A percentile compares a stretch with the other conserved stretches of the same genome.
Evolutionary conservation across 441 rosid species (phyloP).

Genomic region (Populus hybrid): DNA sequence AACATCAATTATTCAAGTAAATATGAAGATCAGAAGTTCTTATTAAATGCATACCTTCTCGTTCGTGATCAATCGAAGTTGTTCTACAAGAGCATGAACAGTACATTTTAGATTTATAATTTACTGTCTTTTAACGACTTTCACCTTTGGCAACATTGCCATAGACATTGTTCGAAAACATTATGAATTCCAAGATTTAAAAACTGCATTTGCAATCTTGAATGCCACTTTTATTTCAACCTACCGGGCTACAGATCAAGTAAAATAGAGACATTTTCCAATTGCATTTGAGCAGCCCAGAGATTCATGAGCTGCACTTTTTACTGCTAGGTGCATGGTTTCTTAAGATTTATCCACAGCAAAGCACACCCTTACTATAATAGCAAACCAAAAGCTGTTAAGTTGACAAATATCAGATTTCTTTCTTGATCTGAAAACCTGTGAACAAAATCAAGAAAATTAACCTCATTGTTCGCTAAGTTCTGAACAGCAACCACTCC

Average conservation of each 20-base stretch:
- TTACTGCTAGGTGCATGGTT: neutral
- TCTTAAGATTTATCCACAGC: neutral
- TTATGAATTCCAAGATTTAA: neutral
- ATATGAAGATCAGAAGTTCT: neutral
- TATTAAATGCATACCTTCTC: slow-evolving; percentile 46
- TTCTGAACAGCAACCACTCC: slow-evolving; percentile 82
- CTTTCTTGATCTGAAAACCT: slow-evolving; percentile 1
- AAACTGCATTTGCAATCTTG: neutral
- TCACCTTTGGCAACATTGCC: neutral
- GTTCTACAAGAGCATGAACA: slow-evolving; percentile 52
- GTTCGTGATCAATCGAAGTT: slow-evolving; percentile 45
- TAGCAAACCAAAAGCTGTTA: neutral
- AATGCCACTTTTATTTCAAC: neutral
- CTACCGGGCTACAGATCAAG: neutral
- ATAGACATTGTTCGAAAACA: neutral
- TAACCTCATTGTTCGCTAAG: slow-evolving; percentile 75
- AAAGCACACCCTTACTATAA: neutral
- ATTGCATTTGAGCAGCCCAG: neutral
- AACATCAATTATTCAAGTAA: neutral
- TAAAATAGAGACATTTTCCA: neutral
- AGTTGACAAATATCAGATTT: neutral
- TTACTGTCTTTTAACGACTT: too few species aligned
- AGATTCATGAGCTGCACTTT: neutral
- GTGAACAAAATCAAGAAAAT: slow-evolving; percentile 1
- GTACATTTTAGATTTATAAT: too few species aligned